Evolutionary conservation across 208 protist genomes (phyloP).

Genomic region (Ichthyophonus hoferi): DNA sequence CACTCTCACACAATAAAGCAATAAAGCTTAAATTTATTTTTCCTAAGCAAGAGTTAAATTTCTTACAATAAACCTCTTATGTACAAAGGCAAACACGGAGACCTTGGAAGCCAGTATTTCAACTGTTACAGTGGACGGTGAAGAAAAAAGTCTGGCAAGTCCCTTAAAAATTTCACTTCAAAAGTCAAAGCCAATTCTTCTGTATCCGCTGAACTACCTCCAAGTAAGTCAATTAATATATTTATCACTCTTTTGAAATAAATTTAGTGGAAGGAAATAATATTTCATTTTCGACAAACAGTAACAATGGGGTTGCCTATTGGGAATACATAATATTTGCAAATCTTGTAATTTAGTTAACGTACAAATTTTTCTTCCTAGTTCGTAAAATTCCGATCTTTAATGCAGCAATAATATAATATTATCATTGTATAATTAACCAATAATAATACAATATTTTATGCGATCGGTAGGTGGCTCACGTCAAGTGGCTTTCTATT

Average conservation of each 20-base stretch:
- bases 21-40: too few species aligned
- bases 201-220: neutral
- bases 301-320: neutral
- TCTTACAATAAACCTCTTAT: too few species aligned
- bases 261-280: too few species aligned
- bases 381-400: neutral
- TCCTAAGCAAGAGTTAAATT: too few species aligned
- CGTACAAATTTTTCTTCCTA: neutral
- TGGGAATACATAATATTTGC: neutral
- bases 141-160: neutral
- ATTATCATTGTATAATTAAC: too few species aligned
- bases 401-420: too few species aligned
- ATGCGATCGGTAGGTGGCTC: too few species aligned
- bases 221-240: too few species aligned
- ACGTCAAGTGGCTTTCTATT: too few species aligned
- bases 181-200: neutral
- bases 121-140: neutral
- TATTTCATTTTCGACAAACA: neutral
- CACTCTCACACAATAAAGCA: too few species aligned
- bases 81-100: neutral
- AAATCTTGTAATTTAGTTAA: slow-evolving; percentile 2
- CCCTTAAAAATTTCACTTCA: neutral
- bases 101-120: neutral
- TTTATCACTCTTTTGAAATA: neutral
- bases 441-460: too few species aligned